These are phyloP conservation scores for Hippophae gyantsensis DNA, from an alignment of 306 rosid species.

Conservation along the genomic window DNA sequence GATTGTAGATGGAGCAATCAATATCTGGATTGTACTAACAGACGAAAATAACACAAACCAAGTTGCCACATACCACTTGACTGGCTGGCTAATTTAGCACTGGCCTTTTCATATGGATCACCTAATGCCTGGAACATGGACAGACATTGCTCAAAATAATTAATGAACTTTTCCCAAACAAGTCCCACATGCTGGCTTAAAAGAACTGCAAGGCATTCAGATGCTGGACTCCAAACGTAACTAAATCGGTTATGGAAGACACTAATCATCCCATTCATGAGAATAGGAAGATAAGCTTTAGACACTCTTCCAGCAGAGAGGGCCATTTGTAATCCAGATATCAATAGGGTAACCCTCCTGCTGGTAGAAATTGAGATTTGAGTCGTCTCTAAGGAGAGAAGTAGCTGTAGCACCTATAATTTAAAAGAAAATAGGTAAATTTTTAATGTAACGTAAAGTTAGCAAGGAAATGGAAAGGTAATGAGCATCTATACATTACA, in stretches of 20 bases:
- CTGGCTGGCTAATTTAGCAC: constrained; percentile 22
- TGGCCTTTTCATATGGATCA: constrained; percentile 25
- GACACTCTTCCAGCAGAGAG: constrained; percentile 55
- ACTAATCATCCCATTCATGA: constrained; percentile 63
- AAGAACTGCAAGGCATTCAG: constrained; percentile 72
- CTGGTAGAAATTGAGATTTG: constrained; percentile 62
- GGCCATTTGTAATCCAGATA: constrained; percentile 72
- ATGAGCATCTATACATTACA: constrained; percentile 46
- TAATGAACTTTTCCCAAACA: constrained; percentile 50
- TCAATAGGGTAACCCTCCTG: constrained; percentile 53
- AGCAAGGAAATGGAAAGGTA: constrained; percentile 12
- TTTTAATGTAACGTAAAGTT: constrained; percentile 7
- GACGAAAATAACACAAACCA: not conserved
- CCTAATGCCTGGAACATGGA: constrained; percentile 28
- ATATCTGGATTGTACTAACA: not conserved
- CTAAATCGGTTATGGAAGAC: constrained; percentile 71
- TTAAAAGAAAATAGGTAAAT: constrained; percentile 23
- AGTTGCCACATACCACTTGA: constrained; percentile 41
- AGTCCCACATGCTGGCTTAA: constrained; percentile 34
- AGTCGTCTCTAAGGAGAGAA: constrained; percentile 68
- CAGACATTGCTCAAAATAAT: constrained; percentile 40
- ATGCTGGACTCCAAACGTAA: constrained; percentile 58
- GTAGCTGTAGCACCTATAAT: constrained; percentile 57
- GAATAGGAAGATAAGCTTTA: constrained; percentile 49
- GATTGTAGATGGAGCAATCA: not conserved